These are phyloP conservation scores for Tetracladium maxilliforme DNA, from an alignment of 2,329 filamentous ascomycete species.

Conservation along the genomic window DNA sequence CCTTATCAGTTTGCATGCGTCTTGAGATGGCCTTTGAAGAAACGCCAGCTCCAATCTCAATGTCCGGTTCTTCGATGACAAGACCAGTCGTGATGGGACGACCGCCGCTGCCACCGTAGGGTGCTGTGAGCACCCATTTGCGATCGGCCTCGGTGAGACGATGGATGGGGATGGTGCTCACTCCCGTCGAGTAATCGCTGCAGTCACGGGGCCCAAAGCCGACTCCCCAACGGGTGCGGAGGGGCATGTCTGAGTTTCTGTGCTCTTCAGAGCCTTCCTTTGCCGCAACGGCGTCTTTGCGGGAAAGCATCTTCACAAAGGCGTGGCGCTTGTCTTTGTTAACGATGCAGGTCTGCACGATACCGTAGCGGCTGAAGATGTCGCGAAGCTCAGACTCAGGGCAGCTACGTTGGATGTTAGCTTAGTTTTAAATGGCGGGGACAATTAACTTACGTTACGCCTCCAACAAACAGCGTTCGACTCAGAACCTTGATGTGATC, in stretches of 20 bases:
- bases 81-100: constrained; percentile 66
- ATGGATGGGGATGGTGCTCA: constrained; percentile 86
- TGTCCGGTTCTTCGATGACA: constrained; percentile 92
- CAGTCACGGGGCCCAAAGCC: constrained; percentile 95
- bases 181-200: constrained; percentile 83
- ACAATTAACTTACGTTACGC: constrained; percentile 72
- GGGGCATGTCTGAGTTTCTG: constrained; percentile 55
- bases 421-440: constrained; percentile 3
- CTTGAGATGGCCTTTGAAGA: constrained; percentile 77
- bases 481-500: constrained; percentile 50
- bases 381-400: constrained; percentile 69
- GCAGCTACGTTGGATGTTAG: constrained; percentile 34
- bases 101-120: constrained; percentile 85
- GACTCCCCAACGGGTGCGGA: constrained; percentile 91
- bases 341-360: constrained; percentile 94
- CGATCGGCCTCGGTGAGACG: constrained; percentile 90
- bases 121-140: constrained; percentile 92
- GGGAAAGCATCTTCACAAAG: constrained; percentile 96
- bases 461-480: constrained; percentile 90
- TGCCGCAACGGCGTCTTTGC: constrained; percentile 68
- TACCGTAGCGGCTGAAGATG: constrained; percentile 69
- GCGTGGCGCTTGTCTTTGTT: constrained; percentile 97
- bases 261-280: constrained; percentile 79
- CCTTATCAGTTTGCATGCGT: constrained; percentile 55
- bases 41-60: constrained; percentile 94